A percentile compares a stretch with the other conserved stretches of the same genome.
Conservation (phyloP, 2,329 filamentous ascomycete genomes). For the Dryadomyces quercivorus region DNA sequence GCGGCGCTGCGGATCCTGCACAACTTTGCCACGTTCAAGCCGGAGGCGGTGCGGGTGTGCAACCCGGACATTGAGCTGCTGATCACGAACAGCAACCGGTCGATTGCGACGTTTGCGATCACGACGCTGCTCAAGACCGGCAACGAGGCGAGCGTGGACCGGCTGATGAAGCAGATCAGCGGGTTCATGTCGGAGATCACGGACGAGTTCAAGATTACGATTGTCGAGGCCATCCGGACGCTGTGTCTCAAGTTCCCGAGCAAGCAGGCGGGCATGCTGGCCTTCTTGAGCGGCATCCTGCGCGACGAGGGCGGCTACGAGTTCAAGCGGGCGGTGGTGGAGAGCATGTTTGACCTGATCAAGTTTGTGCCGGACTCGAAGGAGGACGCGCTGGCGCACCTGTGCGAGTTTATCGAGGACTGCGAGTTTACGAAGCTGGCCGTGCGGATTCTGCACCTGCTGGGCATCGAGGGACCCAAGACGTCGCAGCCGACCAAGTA, state of each 20-base stretch:
- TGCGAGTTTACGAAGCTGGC: slow-evolving; percentile 98
- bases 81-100: slow-evolving; percentile 93
- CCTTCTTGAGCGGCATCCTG: slow-evolving; percentile 92
- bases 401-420: slow-evolving; percentile 98
- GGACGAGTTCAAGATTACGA: slow-evolving; percentile 99
- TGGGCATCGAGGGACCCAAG: slow-evolving; percentile 89
- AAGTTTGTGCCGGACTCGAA: slow-evolving; percentile 91
- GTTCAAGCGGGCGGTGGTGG: slow-evolving; percentile 93
- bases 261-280: slow-evolving; percentile 96
- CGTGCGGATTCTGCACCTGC: slow-evolving; percentile 84
- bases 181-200: slow-evolving; percentile 98
- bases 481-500: slow-evolving; percentile 96
- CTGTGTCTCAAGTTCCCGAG: slow-evolving; percentile 94
- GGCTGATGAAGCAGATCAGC: slow-evolving; percentile 96
- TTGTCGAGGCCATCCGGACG: slow-evolving; percentile 94
- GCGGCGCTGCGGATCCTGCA: slow-evolving; percentile 93
- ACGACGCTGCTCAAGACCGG: slow-evolving; percentile 97
- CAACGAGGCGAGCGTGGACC: slow-evolving; percentile 92
- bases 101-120: slow-evolving; percentile 95
- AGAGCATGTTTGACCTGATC: slow-evolving; percentile 98
- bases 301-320: slow-evolving; percentile 96
- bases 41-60: slow-evolving; percentile 79
- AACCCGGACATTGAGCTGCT: slow-evolving; percentile 96
- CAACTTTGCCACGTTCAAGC: slow-evolving; percentile 94
- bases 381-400: slow-evolving; percentile 74